Base-by-base conservation (phyloP, 192 early-diverging fungal species). In the Entomortierella beljakovae region DNA sequence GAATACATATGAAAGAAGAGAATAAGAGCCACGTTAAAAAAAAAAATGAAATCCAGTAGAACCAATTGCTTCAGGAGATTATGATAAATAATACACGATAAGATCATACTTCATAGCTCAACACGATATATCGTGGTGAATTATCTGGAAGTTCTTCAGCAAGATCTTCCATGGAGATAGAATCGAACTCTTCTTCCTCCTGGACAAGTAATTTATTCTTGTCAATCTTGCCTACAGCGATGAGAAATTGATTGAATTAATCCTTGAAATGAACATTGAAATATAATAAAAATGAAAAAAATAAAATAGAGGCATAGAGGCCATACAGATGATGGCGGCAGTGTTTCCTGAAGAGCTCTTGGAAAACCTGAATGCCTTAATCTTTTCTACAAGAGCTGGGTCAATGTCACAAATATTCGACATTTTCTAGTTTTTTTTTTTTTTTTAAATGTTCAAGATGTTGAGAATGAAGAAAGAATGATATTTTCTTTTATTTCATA, bases 81-180 rank as follows among this genome's bases (percentile, higher is more conserved):
- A 23, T 50, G 49, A 16, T 70, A 65, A 43, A 74, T 71, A 7
- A 84, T 42, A n/a, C 32, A 35, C 11, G 23, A 20, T 5, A 18
- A 29, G 26, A 32, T 11, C 49, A 0, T 83, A 83, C 88, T 64
- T 88, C 83, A 40, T 77, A 88, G 61, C 89, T 90, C 28, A 90
- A 50, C 25, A 88, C 71, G 29, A 90, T 55, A 40, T 90, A 93
- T 13, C 91, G 84, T 32, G 92, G 92, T 10, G 82, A 64, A 32
- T 87, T 88, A 29, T 91, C 91, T 4, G 92, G 92, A 8, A 93
- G 82, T 40, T 49, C 32, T 25, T 70, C 54, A 16, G 61, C 32
- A 34, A 65, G 18, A 1, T 70, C 59, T 23, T 91, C 89, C 15
- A 91, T 49, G 7, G 72, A 57, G 29, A 82, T 70, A 46, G 72